Evolutionary conservation across 805 yeast genomes (phyloP).

Genomic region (Starmerella roubikii): DNA sequence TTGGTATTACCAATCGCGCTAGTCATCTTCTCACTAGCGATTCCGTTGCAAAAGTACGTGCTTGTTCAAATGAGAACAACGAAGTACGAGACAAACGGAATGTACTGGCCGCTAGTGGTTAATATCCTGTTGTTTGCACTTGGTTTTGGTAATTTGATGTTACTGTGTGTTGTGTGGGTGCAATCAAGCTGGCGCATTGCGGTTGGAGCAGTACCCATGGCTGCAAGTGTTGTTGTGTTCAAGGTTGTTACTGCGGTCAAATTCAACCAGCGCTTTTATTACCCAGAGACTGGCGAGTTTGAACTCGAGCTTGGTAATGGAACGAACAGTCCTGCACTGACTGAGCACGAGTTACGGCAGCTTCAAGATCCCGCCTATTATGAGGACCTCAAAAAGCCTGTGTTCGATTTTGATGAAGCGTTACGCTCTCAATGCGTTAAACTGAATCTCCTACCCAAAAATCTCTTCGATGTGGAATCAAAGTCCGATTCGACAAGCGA

Average conservation of each 20-base stretch:
- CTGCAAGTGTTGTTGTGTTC: constrained; percentile 22
- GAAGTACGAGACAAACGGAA: constrained; percentile 28
- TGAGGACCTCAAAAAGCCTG: constrained; percentile 7
- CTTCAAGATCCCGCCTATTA: constrained; percentile 17
- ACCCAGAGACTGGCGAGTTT: constrained; percentile 7
- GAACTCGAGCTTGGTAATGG: not conserved
- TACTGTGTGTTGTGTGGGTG: constrained; percentile 28
- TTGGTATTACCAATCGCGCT: constrained; percentile 25
- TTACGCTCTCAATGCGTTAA: no score
- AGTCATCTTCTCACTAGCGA: constrained; percentile 23
- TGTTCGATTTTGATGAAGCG: constrained; percentile 9
- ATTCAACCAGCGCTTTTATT: constrained; percentile 16
- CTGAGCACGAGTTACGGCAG: constrained; percentile 3
- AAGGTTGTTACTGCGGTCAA: constrained; percentile 17
- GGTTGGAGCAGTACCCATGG: constrained; percentile 24
- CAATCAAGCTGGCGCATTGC: constrained; percentile 28
- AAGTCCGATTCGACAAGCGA: no score
- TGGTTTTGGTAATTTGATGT: constrained; percentile 27
- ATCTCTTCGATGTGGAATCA: no score
- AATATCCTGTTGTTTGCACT: constrained; percentile 26
- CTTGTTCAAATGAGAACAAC: constrained; percentile 27
- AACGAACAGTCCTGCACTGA: not conserved
- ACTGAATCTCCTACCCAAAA: no score
- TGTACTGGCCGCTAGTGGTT: constrained; percentile 27
- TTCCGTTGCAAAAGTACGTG: constrained; percentile 26